A percentile compares a stretch with the other conserved stretches of the same genome.
These are phyloP conservation scores for Cadophora gregata DNA, from an alignment of 2,329 filamentous ascomycete species.

Conservation along the genomic window DNA sequence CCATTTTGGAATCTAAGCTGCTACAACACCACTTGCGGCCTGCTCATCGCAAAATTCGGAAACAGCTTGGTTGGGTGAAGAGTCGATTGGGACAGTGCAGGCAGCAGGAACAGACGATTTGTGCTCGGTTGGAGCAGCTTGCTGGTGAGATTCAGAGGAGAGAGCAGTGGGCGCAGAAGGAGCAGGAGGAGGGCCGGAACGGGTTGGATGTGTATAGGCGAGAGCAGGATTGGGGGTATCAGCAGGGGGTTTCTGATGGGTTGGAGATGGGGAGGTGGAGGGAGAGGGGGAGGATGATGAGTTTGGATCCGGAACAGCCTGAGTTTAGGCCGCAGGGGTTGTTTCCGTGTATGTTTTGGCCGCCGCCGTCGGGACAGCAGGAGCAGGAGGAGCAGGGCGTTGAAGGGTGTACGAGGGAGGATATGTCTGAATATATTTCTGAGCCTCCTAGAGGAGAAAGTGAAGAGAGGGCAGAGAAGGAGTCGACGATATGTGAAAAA, in stretches of 20 bases:
- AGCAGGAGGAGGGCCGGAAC: neutral
- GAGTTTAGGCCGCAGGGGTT: neutral
- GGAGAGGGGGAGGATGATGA: too few species aligned
- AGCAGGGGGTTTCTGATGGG: slow-evolving; percentile 11
- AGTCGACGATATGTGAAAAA: neutral
- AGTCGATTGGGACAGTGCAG: neutral
- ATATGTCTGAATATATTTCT: neutral
- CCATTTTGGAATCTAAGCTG: neutral
- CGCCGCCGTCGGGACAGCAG: too few species aligned
- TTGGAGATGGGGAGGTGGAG: slow-evolving; percentile 4
- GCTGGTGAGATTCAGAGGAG: slow-evolving; percentile 6
- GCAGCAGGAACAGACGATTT: slow-evolving; percentile 9
- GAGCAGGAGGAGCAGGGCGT: neutral
- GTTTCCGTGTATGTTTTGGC: neutral
- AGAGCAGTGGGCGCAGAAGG: slow-evolving; percentile 4
- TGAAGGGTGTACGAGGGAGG: too few species aligned
- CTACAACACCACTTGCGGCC: neutral
- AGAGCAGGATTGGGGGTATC: slow-evolving; percentile 5
- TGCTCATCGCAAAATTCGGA: neutral
- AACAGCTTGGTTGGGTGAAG: slow-evolving; percentile 10
- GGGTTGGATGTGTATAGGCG: neutral
- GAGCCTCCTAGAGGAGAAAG: neutral
- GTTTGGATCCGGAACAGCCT: slow-evolving; percentile 2
- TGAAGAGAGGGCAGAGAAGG: neutral
- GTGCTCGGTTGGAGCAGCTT: neutral